Base-by-base conservation (phyloP, 257 asterid species). In the Solanum rostratum region DNA sequence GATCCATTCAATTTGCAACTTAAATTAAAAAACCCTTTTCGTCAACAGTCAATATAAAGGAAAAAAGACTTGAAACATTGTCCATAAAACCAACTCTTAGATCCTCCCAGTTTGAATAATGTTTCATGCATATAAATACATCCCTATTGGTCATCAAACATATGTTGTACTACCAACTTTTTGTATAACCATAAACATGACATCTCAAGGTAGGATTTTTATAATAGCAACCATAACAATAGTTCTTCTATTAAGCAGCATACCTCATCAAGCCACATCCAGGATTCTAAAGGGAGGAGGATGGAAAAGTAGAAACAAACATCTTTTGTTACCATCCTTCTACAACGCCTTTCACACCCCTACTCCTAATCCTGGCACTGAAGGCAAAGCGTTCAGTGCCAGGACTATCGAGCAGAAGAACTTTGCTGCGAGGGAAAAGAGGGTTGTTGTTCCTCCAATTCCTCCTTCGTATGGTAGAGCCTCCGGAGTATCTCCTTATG, bases 351-450 rank as follows among this genome's bases (percentile, higher is more conserved):
- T 27, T 62, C 84, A 83, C 57, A 41, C 86, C 3, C 84, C 87
- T 88, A 22, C 87, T 39, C 85, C 86, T 0, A 57, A 87, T 10
- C 20, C 81, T 0, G 84, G 86, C 1, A 88, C 88, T 80, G 90
- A 91, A 6, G 90, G 95, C 89, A 49, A 52, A 16, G 49, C 69
- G 11, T 74, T 74, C 14, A 46, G 43, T 24, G 7, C 19, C 3
- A 84, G 22, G 29, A 18, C 96, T 24, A 41, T 91, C 37, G 69
- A 84, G 71, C 59, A 86, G 81, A 89, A 83, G 79, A 91, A 90
- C 86, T 92, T 88, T 71, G 93, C 90, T 1, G 90, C 91, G 15
- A 5, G 0, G 53, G 45, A 2, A 43, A 49, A 54, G 10, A 46
- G 18, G 27, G 74, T 85, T 6, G 46, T 84, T 8, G 13, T 84